These are phyloP conservation scores for Debaryomyces subglobosus DNA, from an alignment of 1,139 yeast species.

Conservation along the genomic window DNA sequence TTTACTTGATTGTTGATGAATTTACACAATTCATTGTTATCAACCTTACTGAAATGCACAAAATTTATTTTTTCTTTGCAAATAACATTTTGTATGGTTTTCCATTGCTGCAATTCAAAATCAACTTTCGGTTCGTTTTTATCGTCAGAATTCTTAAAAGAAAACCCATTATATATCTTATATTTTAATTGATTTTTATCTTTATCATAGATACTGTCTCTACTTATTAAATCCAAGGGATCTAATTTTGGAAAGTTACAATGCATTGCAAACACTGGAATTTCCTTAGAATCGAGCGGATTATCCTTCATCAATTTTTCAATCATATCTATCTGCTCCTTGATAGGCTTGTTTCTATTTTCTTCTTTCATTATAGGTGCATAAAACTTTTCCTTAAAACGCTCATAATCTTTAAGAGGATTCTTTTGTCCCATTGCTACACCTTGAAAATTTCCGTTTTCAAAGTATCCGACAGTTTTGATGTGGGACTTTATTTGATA, in stretches of 20 bases:
- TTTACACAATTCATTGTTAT: conserved; percentile 29
- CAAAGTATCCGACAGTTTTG: conserved; percentile 35
- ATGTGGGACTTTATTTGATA: conserved; percentile 53
- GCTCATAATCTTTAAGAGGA: conserved; percentile 31
- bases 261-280: conserved; percentile 36
- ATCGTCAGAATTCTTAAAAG: conserved; percentile 17
- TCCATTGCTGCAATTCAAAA: conserved; percentile 43
- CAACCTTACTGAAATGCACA: conserved; percentile 26
- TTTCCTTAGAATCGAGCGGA: conserved; percentile 19
- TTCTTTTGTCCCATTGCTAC: conserved; percentile 47
- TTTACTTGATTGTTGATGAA: conserved; percentile 33
- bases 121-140: conserved; percentile 18
- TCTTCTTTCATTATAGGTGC: conserved; percentile 15
- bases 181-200: conserved; percentile 29
- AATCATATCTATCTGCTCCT: conserved; percentile 7
- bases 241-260: conserved; percentile 45
- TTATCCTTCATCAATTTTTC: conserved; percentile 17
- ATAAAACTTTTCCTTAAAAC: conserved; percentile 18
- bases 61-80: conserved; percentile 32
- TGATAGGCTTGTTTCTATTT: conserved; percentile 6
- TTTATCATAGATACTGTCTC: conserved; percentile 32
- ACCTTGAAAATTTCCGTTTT: conserved; percentile 32
- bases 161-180: conserved; percentile 33
- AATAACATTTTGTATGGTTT: conserved; percentile 28
- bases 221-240: conserved; percentile 30